Percentiles rank a stretch among this genome's conserved stretches.
Evolutionary conservation across 179 eudicot species (phyloP).

Genomic region (Silene noctiflora): DNA sequence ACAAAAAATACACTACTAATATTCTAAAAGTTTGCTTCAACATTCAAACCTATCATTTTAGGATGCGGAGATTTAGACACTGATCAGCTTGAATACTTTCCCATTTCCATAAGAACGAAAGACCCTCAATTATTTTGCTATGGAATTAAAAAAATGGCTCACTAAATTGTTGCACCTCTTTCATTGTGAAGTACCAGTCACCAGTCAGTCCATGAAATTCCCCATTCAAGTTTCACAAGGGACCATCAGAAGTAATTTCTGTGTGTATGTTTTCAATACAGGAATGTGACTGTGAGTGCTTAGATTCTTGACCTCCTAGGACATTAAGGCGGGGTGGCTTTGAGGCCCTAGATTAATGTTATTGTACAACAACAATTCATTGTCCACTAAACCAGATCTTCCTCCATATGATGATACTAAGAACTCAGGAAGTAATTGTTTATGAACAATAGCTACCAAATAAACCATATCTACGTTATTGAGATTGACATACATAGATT

Average conservation of each 20-base stretch:
- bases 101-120: not conserved
- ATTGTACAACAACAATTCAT: not conserved
- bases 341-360: not conserved
- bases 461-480: not conserved
- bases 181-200: not conserved
- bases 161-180: not conserved
- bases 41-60: not conserved
- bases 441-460: not conserved
- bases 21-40: not conserved
- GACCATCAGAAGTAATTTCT: not conserved
- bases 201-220: not conserved
- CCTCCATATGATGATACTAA: not conserved
- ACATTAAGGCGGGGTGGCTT: not conserved
- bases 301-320: not conserved
- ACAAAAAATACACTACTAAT: not conserved
- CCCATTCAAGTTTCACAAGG: not conserved
- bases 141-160: constrained; percentile 1
- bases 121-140: not conserved
- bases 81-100: not conserved
- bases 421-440: not conserved
- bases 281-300: not conserved
- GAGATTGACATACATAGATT: not conserved
- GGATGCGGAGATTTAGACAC: not conserved
- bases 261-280: not conserved
- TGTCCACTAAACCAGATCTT: not conserved